Evolutionary conservation across 2,329 filamentous ascomycete species (phyloP).

Genomic region (Torrubiella hemipterigena): DNA sequence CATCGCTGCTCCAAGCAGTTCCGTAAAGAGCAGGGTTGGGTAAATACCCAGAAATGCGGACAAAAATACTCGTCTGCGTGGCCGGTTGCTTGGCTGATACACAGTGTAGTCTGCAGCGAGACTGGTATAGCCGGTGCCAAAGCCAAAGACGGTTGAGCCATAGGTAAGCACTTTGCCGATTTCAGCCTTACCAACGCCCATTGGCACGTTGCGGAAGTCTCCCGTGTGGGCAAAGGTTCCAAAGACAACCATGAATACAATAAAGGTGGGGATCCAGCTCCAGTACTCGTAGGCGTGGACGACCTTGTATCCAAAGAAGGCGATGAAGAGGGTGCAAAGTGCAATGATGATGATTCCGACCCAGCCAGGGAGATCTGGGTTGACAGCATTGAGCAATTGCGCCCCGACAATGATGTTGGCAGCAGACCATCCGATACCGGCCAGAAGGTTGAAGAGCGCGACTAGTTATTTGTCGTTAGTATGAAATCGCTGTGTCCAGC

Average conservation of each 20-base stretch:
- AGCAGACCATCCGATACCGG: slow-evolving; percentile 61
- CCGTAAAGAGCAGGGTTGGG: slow-evolving; percentile 57
- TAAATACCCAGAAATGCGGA: slow-evolving; percentile 57
- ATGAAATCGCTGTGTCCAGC: background rate
- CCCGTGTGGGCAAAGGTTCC: slow-evolving; percentile 57
- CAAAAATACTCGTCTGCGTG: slow-evolving; percentile 48
- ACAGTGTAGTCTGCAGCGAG: slow-evolving; percentile 67
- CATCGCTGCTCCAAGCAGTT: slow-evolving; percentile 61
- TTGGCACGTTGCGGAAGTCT: slow-evolving; percentile 48
- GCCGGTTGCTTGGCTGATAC: slow-evolving; percentile 52
- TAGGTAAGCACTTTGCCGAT: slow-evolving; percentile 55
- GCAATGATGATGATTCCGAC: slow-evolving; percentile 64
- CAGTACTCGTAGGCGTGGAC: slow-evolving; percentile 65
- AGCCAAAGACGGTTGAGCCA: slow-evolving; percentile 59
- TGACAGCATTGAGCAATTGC: slow-evolving; percentile 61
- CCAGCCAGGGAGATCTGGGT: slow-evolving; percentile 52
- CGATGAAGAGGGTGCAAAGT: slow-evolving; percentile 53
- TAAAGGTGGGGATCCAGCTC: slow-evolving; percentile 60
- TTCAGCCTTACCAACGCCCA: slow-evolving; percentile 45
- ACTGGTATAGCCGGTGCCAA: slow-evolving; percentile 61
- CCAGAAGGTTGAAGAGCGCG: slow-evolving; percentile 56
- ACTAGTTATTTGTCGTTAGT: slow-evolving; percentile 24
- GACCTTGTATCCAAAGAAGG: slow-evolving; percentile 62
- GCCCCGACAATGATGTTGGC: slow-evolving; percentile 68
- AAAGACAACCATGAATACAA: slow-evolving; percentile 59